These are phyloP conservation scores for Hypoxylon sp. DNA, from an alignment of 2,329 filamentous ascomycete genomes.

Conservation along the genomic window DNA sequence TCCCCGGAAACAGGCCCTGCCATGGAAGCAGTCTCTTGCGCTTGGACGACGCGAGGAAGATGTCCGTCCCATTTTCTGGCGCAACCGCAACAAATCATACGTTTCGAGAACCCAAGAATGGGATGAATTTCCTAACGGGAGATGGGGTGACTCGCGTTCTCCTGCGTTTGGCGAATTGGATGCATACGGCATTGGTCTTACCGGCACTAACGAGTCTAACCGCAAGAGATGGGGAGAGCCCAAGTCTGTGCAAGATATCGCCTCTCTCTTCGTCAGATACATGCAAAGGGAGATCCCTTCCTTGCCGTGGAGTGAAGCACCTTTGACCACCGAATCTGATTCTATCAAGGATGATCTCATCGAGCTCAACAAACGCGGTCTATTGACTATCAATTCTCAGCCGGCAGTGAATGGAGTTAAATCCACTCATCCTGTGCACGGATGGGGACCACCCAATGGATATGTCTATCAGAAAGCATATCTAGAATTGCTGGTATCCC, in stretches of 20 bases:
- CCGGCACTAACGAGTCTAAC: constrained; percentile 96
- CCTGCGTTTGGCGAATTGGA: constrained; percentile 97
- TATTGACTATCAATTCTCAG: constrained; percentile 97
- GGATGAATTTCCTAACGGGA: constrained; percentile 99
- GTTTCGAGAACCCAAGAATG: constrained; percentile 96
- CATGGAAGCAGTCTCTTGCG: constrained; percentile 95
- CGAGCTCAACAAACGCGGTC: constrained; percentile 85
- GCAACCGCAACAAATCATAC: constrained; percentile 96
- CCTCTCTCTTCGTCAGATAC: constrained; percentile 87
- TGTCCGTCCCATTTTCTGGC: constrained; percentile 98
- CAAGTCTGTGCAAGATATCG: constrained; percentile 82
- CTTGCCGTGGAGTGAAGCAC: constrained; percentile 93
- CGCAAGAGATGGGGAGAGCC: constrained; percentile 95
- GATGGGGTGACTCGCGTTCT: constrained; percentile 97
- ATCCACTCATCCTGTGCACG: constrained; percentile 87
- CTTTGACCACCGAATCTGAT: constrained; percentile 86
- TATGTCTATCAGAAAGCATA: constrained; percentile 99
- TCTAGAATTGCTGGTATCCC: constrained; percentile 89
- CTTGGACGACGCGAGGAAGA: constrained; percentile 92
- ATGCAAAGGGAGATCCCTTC: constrained; percentile 84
- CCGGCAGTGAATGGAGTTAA: constrained; percentile 93
- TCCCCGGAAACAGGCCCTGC: constrained; percentile 89
- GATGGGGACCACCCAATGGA: constrained; percentile 94
- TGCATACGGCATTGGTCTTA: constrained; percentile 92
- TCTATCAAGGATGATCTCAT: constrained; percentile 83